Percentiles rank a stretch among this genome's conserved stretches.
These are phyloP conservation scores for Scenedesmus sp. DNA, from an alignment of 163 green algal species.

Conservation along the genomic window DNA sequence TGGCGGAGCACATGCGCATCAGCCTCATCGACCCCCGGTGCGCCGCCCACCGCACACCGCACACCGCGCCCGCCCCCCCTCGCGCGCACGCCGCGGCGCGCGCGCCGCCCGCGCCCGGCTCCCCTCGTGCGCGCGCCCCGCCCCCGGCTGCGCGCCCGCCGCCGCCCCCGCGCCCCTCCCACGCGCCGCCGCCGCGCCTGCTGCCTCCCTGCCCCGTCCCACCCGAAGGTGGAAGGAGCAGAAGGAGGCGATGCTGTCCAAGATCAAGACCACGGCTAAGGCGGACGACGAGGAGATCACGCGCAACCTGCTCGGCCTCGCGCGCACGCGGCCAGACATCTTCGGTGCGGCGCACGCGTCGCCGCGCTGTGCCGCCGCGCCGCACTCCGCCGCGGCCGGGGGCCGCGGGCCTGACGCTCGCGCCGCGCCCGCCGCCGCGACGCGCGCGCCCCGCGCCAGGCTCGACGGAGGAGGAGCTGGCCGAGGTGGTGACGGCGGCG, in stretches of 20 bases:
- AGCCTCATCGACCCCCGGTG: constrained; percentile 45
- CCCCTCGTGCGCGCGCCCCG: no score
- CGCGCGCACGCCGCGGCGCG: no score
- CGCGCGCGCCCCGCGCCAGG: constrained; percentile 51
- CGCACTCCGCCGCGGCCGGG: no score
- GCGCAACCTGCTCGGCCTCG: constrained; percentile 90
- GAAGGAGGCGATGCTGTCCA: constrained; percentile 94
- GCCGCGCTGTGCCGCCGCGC: neutral
- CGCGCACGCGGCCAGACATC: constrained; percentile 85
- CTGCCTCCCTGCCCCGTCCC: no score
- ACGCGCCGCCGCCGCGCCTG: no score
- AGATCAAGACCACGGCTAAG: constrained; percentile 88
- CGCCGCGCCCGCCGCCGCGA: neutral
- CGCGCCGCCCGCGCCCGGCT: no score
- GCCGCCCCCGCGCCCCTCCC: no score
- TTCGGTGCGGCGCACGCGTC: constrained; percentile 64
- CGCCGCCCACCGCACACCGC: no score
- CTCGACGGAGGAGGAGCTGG: constrained; percentile 82
- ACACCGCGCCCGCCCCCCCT: no score
- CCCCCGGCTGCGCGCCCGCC: no score
- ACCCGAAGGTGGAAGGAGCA: constrained; percentile 94
- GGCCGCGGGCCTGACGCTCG: no score
- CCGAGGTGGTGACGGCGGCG: constrained; percentile 59
- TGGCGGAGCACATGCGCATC: constrained; percentile 72
- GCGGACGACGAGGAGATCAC: constrained; percentile 96